Evolutionary conservation across 176 grass and related monocot species (phyloP), one percentile per base, ranked within the genome.

Genomic region (Aegilops tauschii): DNA sequence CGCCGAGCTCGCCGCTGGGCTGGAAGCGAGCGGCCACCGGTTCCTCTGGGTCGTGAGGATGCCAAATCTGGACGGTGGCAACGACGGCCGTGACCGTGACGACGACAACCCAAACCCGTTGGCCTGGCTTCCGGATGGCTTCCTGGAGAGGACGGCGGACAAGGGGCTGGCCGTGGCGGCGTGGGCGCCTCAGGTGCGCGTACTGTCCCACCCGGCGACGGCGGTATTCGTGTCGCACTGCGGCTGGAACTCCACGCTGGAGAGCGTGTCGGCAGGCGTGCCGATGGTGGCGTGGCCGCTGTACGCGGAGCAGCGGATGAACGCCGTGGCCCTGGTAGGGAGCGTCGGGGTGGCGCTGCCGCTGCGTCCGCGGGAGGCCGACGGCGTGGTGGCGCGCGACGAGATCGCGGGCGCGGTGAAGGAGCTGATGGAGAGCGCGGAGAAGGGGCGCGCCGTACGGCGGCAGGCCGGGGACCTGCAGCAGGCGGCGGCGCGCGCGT

Each of bases 161-260:
- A 65, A 47, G 35, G 91, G 93, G 17, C 80, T 90, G 40, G 79
- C 94, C 69, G 89, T 93, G 25, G 87, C 70, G 56, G 80, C 79
- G 23, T 98, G 95, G 95, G 93, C 77, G 31, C 91, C 95, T 31
- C 95, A 97, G 89, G 80, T 90, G 32, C 80, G 81, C 49, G 87
- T 98, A 17, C 91, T 98, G 1, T 21, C 56, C 1, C 90, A 97
- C 83, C 61, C 70, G 56, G 85, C 90, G 9, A 89, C 67, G 4
- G 91, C 86, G 17, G 90, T 31, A 0, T 98, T 98, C 81, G 27
- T 95, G 74, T 91, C 93, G 69, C 95, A 98, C 88, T 95, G 95
- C 68, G 95, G 95, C 1, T 95, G 93, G 95, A 98, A 95, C 91
- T 98, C 95, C 3, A 88, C 83, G 30, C 87, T 92, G 13, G 95